A percentile compares a stretch with the other conserved stretches of the same genome.
Conservation (phyloP, 129 eudicot species). For the Glebionis coronaria region DNA sequence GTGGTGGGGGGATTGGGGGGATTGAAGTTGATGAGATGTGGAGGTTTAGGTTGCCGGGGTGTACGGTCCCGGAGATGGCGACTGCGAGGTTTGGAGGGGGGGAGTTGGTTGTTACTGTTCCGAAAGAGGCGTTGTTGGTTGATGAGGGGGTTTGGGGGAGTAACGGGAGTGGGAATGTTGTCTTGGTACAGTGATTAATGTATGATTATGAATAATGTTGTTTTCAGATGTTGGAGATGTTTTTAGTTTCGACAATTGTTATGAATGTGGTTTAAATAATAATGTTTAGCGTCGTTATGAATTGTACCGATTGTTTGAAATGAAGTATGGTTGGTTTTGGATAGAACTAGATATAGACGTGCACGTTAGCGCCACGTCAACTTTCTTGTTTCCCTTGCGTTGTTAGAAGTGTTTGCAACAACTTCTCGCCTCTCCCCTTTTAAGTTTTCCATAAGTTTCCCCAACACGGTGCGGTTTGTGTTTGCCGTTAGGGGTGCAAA, state of each 20-base stretch:
- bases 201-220: neutral
- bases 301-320: constrained; percentile 1
- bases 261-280: neutral
- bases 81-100: too few species aligned
- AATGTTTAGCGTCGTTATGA: neutral
- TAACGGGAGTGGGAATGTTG: constrained; percentile 45
- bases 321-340: neutral
- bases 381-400: too few species aligned
- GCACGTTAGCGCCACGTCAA: too few species aligned
- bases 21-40: constrained; percentile 64
- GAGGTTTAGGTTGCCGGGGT: constrained; percentile 80
- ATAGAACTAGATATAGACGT: neutral
- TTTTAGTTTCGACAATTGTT: neutral
- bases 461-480: too few species aligned
- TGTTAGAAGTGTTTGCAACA: too few species aligned
- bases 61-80: constrained; percentile 71
- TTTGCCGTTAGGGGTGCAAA: too few species aligned
- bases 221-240: neutral
- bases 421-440: too few species aligned
- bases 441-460: too few species aligned
- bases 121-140: constrained; percentile 48
- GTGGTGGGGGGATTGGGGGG: constrained; percentile 17
- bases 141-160: constrained; percentile 38
- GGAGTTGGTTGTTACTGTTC: constrained; percentile 49
- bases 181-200: constrained; percentile 67